A percentile compares a stretch with the other conserved stretches of the same genome.
Evolutionary conservation across 2,329 filamentous ascomycete genomes (phyloP).

Genomic region (Sporothrix protearum): DNA sequence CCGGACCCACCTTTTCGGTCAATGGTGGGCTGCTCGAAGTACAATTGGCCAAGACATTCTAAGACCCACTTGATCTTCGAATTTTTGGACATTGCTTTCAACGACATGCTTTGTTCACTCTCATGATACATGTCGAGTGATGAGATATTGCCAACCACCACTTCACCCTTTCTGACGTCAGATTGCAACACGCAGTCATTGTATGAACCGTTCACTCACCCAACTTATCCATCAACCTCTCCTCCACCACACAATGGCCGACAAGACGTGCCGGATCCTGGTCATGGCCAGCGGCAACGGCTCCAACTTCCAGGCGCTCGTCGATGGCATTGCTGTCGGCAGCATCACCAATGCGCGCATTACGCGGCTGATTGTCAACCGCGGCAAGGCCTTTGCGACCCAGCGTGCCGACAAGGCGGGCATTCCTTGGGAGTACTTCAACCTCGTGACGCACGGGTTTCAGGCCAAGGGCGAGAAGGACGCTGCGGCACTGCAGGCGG

Average conservation of each 20-base stretch:
- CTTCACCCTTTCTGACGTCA: too few relatives aligned
- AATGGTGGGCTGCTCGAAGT: neutral
- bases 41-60: neutral
- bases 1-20: neutral
- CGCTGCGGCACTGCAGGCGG: slow-evolving; percentile 49
- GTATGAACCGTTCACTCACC: neutral
- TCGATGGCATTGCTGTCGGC: slow-evolving; percentile 44
- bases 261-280: slow-evolving; percentile 50
- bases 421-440: slow-evolving; percentile 78
- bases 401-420: slow-evolving; percentile 44
- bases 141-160: neutral
- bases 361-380: slow-evolving; percentile 47
- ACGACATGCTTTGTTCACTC: slow-evolving; percentile 4
- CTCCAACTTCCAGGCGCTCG: slow-evolving; percentile 74
- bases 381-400: slow-evolving; percentile 46
- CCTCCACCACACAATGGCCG: slow-evolving; percentile 14
- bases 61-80: neutral
- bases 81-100: neutral
- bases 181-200: neutral
- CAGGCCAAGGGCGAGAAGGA: slow-evolving; percentile 58
- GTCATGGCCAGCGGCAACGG: slow-evolving; percentile 72
- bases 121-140: neutral
- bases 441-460: slow-evolving; percentile 70
- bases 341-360: slow-evolving; percentile 44
- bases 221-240: neutral